These are phyloP conservation scores for Micractinium conductrix DNA, from an alignment of 139 green algal genomes.

Conservation along the genomic window DNA sequence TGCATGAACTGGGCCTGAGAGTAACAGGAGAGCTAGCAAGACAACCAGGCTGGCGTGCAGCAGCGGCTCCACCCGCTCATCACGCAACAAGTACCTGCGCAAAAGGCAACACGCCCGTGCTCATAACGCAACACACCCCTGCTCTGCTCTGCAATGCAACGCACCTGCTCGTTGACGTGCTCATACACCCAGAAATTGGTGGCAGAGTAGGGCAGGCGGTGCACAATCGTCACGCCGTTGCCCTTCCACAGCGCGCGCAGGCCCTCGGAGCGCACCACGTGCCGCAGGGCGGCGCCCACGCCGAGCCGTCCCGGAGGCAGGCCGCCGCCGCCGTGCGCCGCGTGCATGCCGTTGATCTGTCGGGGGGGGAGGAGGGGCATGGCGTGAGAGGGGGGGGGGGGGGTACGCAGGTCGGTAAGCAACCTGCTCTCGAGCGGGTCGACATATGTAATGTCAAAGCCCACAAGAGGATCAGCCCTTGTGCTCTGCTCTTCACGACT, in stretches of 20 bases:
- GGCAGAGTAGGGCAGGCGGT: slow-evolving; percentile 95
- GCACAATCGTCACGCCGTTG: slow-evolving; percentile 88
- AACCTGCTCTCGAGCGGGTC: neutral
- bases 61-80: no score
- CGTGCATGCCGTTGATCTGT: slow-evolving; percentile 21
- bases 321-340: neutral
- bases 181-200: slow-evolving; percentile 97
- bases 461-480: no score
- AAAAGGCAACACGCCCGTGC: no score
- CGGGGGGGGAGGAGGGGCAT: neutral
- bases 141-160: no score
- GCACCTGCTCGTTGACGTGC: slow-evolving; percentile 53
- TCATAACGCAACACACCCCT: no score
- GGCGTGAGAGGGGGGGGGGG: neutral
- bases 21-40: no score
- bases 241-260: slow-evolving; percentile 90
- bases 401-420: neutral
- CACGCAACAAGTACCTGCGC: no score
- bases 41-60: no score
- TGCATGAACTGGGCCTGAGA: no score
- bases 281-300: slow-evolving; percentile 46
- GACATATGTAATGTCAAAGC: no score
- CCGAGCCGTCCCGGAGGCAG: neutral
- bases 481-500: no score
- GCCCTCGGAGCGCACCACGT: slow-evolving; percentile 78